These are phyloP conservation scores for Vigna mungo DNA, from an alignment of 306 rosid species.

Conservation along the genomic window DNA sequence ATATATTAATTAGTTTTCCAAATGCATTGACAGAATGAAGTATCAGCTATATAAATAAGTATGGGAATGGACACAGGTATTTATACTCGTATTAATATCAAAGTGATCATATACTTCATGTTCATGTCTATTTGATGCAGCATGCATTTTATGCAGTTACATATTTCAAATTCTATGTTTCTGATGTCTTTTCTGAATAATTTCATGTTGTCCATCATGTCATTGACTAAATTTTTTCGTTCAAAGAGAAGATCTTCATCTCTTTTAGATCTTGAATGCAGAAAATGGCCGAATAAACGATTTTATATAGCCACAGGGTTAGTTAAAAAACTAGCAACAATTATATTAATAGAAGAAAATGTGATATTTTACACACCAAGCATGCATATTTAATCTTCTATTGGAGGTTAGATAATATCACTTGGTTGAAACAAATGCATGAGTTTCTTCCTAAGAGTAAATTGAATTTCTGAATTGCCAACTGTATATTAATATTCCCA, in stretches of 20 bases:
- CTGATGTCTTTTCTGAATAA: background rate
- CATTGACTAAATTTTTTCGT: background rate
- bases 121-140: background rate
- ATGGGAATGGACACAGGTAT: background rate
- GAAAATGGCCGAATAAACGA: background rate
- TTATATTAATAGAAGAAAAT: background rate
- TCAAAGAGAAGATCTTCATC: background rate
- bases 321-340: background rate
- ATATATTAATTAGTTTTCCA: background rate
- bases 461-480: slow-evolving; percentile 13
- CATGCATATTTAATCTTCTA: background rate
- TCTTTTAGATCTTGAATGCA: background rate
- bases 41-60: background rate
- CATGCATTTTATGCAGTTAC: background rate
- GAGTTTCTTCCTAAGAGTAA: background rate
- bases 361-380: background rate
- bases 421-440: background rate
- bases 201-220: background rate
- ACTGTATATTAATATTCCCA: slow-evolving; percentile 5
- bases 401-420: slow-evolving; percentile 3
- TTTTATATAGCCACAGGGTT: background rate
- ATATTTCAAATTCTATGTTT: background rate
- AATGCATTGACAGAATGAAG: slow-evolving; percentile 8
- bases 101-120: background rate
- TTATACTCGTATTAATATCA: background rate